phyloP scores from a whole-genome alignment of 176 grass and related monocot genomes.

The Carex pumila region DNA sequence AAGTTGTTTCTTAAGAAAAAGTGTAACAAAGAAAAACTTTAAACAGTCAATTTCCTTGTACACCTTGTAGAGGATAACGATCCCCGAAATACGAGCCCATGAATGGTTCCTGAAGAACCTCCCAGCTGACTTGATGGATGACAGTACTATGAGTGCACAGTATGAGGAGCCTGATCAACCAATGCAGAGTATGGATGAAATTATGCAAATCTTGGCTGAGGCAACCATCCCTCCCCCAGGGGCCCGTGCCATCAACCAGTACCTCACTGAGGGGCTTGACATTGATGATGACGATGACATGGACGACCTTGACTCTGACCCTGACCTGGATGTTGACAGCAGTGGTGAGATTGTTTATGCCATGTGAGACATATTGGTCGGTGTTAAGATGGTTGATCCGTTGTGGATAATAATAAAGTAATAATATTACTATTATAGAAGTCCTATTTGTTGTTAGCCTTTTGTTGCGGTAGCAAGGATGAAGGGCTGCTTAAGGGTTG shows the following conservation, averaged over 20 bases:
- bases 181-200: constrained; percentile 61
- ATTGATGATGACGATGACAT: constrained; percentile 67
- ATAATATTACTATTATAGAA: constrained; percentile 1
- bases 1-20: neutral
- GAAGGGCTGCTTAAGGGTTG: neutral
- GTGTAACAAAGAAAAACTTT: neutral
- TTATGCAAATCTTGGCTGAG: constrained; percentile 75
- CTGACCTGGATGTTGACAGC: constrained; percentile 49
- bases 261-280: constrained; percentile 33
- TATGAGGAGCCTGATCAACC: constrained; percentile 66
- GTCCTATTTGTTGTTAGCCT: constrained; percentile 12
- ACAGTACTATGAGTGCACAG: constrained; percentile 40
- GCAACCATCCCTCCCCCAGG: constrained; percentile 46
- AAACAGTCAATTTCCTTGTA: neutral
- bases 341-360: constrained; percentile 54
- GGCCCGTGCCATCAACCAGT: constrained; percentile 27
- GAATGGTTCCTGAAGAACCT: constrained; percentile 69
- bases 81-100: constrained; percentile 62
- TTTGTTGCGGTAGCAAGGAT: constrained; percentile 3
- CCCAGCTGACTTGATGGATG: constrained; percentile 59
- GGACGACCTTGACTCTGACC: constrained; percentile 74
- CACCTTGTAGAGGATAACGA: constrained; percentile 61
- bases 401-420: constrained; percentile 15
- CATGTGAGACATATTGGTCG: constrained; percentile 23
- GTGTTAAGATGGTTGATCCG: neutral